Base-by-base conservation (phyloP, 768 basidiomycete species). In the Kockovaella imperatae region DNA sequence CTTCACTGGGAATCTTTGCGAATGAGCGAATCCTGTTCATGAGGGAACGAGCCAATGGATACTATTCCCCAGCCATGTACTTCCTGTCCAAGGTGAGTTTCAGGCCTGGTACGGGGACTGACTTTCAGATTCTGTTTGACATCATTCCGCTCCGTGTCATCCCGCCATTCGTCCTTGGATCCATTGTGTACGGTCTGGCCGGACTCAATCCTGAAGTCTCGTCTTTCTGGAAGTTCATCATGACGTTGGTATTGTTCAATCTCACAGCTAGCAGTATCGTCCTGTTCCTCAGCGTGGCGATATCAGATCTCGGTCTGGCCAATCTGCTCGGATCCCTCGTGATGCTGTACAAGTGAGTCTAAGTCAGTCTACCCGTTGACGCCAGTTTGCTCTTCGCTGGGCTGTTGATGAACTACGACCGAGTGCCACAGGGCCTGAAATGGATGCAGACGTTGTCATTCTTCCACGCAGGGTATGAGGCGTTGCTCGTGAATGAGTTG, bases 401-500 rank as follows among this genome's bases (percentile, higher is more conserved):
- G 4, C 74, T 97, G 47, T 76, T 97, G 52, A 89, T 99, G 74
- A 99, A 97, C 72, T 83, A 89, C 40, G 86, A 90, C 52, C 83
- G 84, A 23, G 80, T 96, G 11, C 76, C 80, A 0, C 76, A 77
- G 0, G 77, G 75, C 30, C 75, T 95, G 42, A 81, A 79, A 49
- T 95, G 88, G 86, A 74, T 99, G 50, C 86, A 90, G 66, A 89
- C 84, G 0, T 64, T 87, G 5, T 95, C 90, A 4, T 97, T 97
- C 78, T 99, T 95, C 83, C 95, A 99, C 74, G 93, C 95, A 20
- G 95, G 87, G 0, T 97, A 90, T 58, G 95, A 99, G 73, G 91
- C 87, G 0, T 78, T 99, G 31, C 83, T 91, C n/a, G 95, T 99
- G 49, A 99, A 97, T 67, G 95, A 99, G 70, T 75, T 99, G 49